Evolutionary conservation across 768 basidiomycete species (phyloP).

Genomic region (Suillus americanus): DNA sequence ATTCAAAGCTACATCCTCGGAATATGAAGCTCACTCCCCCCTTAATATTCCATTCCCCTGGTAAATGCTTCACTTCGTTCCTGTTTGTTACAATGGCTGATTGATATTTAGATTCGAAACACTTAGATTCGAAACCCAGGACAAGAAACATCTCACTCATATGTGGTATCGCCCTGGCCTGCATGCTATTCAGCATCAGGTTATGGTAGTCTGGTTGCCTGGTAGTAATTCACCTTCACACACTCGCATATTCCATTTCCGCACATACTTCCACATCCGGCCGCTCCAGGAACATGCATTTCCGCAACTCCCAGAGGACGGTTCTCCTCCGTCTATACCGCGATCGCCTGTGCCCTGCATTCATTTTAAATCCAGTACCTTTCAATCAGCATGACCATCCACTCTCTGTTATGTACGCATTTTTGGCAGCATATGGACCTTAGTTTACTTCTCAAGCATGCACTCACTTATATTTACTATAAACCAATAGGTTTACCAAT

Average conservation of each 20-base stretch:
- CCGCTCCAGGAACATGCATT: background rate
- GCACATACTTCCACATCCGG: background rate
- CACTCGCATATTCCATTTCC: slow-evolving; percentile 3
- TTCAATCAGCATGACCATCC: background rate
- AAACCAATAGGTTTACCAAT: background rate
- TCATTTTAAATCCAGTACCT: background rate
- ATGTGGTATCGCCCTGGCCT: background rate
- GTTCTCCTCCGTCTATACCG: background rate
- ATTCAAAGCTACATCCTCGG: slow-evolving; percentile 24
- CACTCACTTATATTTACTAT: background rate
- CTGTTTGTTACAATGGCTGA: background rate
- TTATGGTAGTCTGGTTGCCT: background rate
- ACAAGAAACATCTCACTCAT: background rate
- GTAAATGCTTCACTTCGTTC: background rate
- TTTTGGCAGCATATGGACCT: background rate
- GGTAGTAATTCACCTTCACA: background rate
- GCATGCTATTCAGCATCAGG: background rate
- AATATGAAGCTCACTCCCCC: slow-evolving; percentile 18
- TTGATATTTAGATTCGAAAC: background rate
- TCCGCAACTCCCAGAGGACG: background rate
- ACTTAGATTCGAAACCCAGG: background rate
- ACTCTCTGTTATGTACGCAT: background rate
- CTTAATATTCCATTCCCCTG: background rate
- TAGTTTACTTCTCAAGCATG: background rate
- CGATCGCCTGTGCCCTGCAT: background rate